Conservation (phyloP, 805 yeast genomes). For the Saccharomycopsis babjevae region DNA sequence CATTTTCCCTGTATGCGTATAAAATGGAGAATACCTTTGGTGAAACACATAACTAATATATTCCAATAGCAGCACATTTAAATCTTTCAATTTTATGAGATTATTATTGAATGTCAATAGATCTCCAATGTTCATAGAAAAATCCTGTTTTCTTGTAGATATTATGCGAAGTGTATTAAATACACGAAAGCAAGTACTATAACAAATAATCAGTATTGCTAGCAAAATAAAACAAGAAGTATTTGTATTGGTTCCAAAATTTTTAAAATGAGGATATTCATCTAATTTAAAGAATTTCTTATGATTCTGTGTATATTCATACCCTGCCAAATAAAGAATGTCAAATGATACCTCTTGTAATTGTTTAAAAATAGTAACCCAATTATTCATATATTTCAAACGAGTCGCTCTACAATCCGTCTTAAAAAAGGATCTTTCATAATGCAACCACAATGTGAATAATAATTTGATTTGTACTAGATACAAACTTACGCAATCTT, state of each 20-base stretch:
- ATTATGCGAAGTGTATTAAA: background rate
- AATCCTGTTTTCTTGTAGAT: background rate
- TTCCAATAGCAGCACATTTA: background rate
- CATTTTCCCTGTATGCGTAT: background rate
- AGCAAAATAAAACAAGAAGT: background rate
- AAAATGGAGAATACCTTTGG: background rate
- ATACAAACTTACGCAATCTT: background rate
- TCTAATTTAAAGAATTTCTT: conserved; percentile 1
- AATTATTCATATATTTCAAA: background rate
- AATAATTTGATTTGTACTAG: background rate
- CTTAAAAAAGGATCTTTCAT: background rate
- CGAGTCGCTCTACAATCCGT: background rate
- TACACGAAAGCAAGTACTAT: background rate
- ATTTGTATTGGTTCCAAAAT: conserved; percentile 3
- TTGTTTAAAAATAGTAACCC: background rate
- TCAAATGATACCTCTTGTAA: background rate
- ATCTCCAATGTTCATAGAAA: background rate
- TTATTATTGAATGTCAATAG: background rate
- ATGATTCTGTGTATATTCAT: background rate
- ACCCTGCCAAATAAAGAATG: background rate
- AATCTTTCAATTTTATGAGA: background rate
- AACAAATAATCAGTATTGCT: background rate
- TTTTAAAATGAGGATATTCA: background rate
- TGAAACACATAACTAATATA: background rate
- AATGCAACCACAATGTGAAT: background rate